Evolutionary conservation across 1,139 yeast species (phyloP), one percentile per base, ranked within the genome.

Genomic region (Sugiyamaella paludigena): DNA sequence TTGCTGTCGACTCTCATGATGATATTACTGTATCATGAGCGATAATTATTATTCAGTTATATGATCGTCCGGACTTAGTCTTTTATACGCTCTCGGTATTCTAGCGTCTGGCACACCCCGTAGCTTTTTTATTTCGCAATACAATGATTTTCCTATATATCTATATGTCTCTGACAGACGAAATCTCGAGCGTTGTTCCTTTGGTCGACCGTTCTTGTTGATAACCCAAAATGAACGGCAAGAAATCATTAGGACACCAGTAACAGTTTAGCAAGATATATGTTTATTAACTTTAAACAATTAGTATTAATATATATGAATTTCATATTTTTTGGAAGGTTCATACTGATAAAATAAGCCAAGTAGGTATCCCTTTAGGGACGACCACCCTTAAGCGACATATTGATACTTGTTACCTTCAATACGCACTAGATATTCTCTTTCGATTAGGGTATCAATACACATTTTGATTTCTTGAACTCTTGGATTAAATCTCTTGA

Each of bases 391-490:
- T 56, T 68, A 82, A 32, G 96, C 94, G 57, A 89, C 72, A 66
- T 92, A 92, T 59, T 84, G 84, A 64, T 88, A 89, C 46, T 83
- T 77, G 62, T 83, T 86, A 50, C 80, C 83, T 51, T 84, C 92
- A 43, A 80, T 75, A 67, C 98, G 82, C 60, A 81, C 82, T 55
- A 92, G 71, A 65, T 88, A 92, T 62, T 87, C 95, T 67, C 84
- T 83, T 57, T 91, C 97, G 49, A 92, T 85, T 67, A 92, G 78
- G 43, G 78, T 79, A 63, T 88, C 96, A 58, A 92, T 87, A 37
- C 91, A 88, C 64, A 82, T 80, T 72, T 92, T 92, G 62, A 92
- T 85, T 64, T 91, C 95, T 12, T 88, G 77, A 28, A 88, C 83
- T 56, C 83, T 82, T 6, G 98, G 97, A 60, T 79, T 80, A 74